phyloP scores from a whole-genome alignment of 192 early-diverging fungal species.

The Coemansia sp. region DNA sequence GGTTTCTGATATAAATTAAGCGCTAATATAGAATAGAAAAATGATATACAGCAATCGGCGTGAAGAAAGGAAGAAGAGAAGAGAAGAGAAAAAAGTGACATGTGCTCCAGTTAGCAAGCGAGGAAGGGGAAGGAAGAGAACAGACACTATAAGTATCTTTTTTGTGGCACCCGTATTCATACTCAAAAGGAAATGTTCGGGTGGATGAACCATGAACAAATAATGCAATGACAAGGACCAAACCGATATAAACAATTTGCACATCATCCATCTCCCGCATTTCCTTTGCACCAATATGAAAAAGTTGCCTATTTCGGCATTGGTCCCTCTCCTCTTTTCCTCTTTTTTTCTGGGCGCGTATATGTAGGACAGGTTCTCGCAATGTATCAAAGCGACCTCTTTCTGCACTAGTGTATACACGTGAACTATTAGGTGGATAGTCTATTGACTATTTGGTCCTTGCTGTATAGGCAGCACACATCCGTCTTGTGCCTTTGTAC shows the following conservation, averaged over 20 bases:
- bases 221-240: background rate
- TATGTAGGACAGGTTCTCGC: background rate
- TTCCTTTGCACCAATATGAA: background rate
- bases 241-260: conserved; percentile 2
- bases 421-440: background rate
- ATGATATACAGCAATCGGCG: too few relatives aligned
- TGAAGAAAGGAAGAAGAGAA: too few relatives aligned
- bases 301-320: background rate
- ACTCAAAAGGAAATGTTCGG: background rate
- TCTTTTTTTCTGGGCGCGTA: background rate
- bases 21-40: too few relatives aligned
- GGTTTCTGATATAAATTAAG: too few relatives aligned
- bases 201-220: background rate
- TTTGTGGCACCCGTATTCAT: background rate
- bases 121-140: background rate
- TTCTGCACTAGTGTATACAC: background rate
- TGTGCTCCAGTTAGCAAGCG: background rate
- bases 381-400: background rate
- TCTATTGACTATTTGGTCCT: background rate
- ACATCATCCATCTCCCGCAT: background rate
- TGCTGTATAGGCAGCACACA: background rate
- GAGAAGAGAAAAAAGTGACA: conserved; percentile 1
- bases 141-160: background rate
- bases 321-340: background rate
- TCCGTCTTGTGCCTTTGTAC: background rate